Conservation (phyloP, 139 green algal species). For the Tetradesmus lagerheimii region DNA sequence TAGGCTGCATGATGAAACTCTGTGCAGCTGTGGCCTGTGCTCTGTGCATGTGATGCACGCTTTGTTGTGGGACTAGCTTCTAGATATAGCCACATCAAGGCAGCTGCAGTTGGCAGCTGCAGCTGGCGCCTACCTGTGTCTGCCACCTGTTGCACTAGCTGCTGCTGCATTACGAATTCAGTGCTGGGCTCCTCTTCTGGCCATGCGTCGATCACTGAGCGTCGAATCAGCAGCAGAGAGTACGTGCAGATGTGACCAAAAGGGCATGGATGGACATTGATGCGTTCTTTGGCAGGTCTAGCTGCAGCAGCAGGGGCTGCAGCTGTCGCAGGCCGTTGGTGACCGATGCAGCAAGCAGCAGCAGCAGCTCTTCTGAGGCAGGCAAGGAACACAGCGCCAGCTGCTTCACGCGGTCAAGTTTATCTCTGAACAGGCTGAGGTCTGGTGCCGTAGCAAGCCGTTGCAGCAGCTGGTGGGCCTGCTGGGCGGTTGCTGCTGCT, state of each 20-base stretch:
- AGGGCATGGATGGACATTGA: neutral
- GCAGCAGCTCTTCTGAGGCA: neutral
- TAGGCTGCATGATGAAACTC: neutral
- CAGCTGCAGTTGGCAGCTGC: too few relatives aligned
- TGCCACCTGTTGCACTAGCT: slow-evolving; percentile 4
- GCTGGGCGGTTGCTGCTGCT: too few relatives aligned
- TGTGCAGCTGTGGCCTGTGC: neutral
- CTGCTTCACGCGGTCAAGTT: neutral
- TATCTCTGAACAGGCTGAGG: neutral
- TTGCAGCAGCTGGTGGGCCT: neutral
- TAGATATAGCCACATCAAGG: too few relatives aligned
- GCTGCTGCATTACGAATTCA: neutral
- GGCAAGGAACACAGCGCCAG: neutral
- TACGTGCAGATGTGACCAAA: neutral
- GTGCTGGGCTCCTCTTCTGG: neutral
- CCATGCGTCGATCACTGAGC: neutral
- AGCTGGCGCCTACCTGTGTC: neutral
- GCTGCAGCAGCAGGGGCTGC: neutral
- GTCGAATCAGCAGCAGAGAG: neutral
- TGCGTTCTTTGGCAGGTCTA: neutral
- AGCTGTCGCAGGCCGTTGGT: neutral
- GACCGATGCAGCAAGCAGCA: neutral
- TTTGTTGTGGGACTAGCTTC: too few relatives aligned
- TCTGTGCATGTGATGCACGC: neutral
- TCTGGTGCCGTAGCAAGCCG: neutral